phyloP scores from a whole-genome alignment of 2,329 filamentous ascomycete species.

The Meredithiella fracta region DNA sequence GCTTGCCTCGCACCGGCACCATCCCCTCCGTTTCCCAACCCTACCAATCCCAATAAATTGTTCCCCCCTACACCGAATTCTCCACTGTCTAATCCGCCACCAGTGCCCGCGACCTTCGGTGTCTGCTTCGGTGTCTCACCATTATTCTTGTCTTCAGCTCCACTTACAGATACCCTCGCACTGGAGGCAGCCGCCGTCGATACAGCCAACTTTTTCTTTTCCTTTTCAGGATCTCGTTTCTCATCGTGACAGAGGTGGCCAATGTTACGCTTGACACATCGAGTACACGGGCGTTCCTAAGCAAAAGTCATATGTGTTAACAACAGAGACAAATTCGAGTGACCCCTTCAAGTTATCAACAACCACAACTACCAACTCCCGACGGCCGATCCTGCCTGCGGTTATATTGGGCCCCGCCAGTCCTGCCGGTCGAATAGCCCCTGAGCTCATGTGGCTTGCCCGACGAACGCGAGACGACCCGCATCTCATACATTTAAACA shows the following conservation, averaged over 20 bases:
- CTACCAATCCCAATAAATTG: not conserved
- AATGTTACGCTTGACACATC: conserved; percentile 97
- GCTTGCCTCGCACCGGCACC: not conserved
- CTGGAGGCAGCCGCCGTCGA: conserved; percentile 17
- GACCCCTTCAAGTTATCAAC: too few relatives aligned
- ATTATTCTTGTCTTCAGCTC: too few relatives aligned
- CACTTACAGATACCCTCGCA: not conserved
- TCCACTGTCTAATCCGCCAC: not conserved
- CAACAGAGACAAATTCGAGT: not conserved
- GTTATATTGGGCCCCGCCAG: too few relatives aligned
- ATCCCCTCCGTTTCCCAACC: not conserved
- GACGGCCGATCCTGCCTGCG: too few relatives aligned
- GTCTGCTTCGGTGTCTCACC: conserved; percentile 18
- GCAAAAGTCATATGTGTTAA: not conserved
- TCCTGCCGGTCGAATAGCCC: not conserved
- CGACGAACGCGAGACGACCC: not conserved
- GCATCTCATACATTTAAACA: too few relatives aligned
- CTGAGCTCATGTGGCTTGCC: not conserved
- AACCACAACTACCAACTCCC: too few relatives aligned
- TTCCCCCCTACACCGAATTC: not conserved
- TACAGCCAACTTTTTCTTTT: conserved; percentile 52
- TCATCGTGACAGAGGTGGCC: conserved; percentile 97
- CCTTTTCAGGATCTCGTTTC: conserved; percentile 66
- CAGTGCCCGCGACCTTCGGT: not conserved
- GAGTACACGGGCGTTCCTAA: conserved; percentile 89